Evolutionary conservation across 345 rosid species (phyloP).

Genomic region (Ceriops tagal): DNA sequence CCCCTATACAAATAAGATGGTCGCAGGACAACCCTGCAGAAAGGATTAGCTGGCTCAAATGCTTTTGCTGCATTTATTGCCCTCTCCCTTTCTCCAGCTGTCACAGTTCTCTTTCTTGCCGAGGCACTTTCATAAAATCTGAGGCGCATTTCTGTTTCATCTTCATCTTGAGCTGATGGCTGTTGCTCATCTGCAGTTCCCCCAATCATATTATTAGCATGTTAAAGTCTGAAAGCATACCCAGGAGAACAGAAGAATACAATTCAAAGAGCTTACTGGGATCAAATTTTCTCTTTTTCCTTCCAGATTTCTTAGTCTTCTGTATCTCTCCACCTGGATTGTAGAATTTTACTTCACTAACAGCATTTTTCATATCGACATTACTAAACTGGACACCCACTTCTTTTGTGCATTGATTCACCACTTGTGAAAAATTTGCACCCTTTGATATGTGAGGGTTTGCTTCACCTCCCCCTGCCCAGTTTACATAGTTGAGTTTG

Average conservation of each 20-base stretch:
- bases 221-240: neutral
- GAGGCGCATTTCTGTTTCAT: slow-evolving; percentile 44
- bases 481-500: slow-evolving; percentile 32
- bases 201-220: slow-evolving; percentile 7
- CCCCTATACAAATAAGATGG: slow-evolving; percentile 81
- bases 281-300: slow-evolving; percentile 61
- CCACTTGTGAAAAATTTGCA: slow-evolving; percentile 22
- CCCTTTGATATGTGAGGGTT: slow-evolving; percentile 27
- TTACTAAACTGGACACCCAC: slow-evolving; percentile 19
- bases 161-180: slow-evolving; percentile 39
- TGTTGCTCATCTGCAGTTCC: slow-evolving; percentile 40
- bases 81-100: slow-evolving; percentile 75
- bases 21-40: slow-evolving; percentile 78
- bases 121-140: slow-evolving; percentile 79
- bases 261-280: slow-evolving; percentile 49
- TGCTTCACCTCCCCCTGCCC: slow-evolving; percentile 40
- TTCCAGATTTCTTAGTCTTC: slow-evolving; percentile 54
- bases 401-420: slow-evolving; percentile 20
- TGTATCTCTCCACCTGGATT: slow-evolving; percentile 40
- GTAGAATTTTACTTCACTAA: slow-evolving; percentile 25
- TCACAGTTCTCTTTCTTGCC: slow-evolving; percentile 68
- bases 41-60: slow-evolving; percentile 76
- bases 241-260: neutral
- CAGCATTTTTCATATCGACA: slow-evolving; percentile 17
- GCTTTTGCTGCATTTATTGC: slow-evolving; percentile 70